Conservation (phyloP, 2,329 filamentous ascomycete genomes). For the Neopestalotiopsis sp. region DNA sequence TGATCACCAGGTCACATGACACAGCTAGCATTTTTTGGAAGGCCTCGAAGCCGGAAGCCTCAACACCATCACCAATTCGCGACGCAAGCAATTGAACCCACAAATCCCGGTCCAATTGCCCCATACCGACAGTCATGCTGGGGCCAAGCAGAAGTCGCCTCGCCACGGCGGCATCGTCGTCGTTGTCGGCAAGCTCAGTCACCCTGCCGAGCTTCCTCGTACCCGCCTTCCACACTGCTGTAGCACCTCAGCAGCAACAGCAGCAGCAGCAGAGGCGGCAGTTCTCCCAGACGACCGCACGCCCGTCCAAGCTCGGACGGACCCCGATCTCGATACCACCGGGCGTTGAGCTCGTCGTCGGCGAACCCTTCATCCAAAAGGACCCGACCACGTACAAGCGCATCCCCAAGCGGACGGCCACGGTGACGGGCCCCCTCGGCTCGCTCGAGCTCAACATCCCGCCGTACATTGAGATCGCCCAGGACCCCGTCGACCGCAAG, state of each 20-base stretch:
- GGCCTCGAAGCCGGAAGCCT: neutral
- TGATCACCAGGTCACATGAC: constrained; percentile 22
- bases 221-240: constrained; percentile 66
- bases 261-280: constrained; percentile 43
- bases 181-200: constrained; percentile 36
- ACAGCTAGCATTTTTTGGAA: constrained; percentile 18
- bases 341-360: constrained; percentile 78
- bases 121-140: constrained; percentile 57
- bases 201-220: constrained; percentile 76
- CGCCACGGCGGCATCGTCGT: constrained; percentile 57
- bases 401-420: constrained; percentile 70
- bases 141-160: constrained; percentile 66
- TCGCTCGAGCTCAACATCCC: constrained; percentile 81
- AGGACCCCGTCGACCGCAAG: constrained; percentile 68
- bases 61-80: constrained; percentile 14
- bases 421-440: constrained; percentile 82
- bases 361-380: constrained; percentile 62
- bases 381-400: constrained; percentile 65
- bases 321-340: constrained; percentile 82
- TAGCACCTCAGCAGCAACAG: constrained; percentile 33
- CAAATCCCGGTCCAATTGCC: constrained; percentile 5
- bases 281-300: constrained; percentile 75
- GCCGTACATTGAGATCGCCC: constrained; percentile 74
- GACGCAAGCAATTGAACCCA: constrained; percentile 26
- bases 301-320: constrained; percentile 83